Conservation (phyloP, 345 rosid genomes). For the Eucalyptus polybractea region DNA sequence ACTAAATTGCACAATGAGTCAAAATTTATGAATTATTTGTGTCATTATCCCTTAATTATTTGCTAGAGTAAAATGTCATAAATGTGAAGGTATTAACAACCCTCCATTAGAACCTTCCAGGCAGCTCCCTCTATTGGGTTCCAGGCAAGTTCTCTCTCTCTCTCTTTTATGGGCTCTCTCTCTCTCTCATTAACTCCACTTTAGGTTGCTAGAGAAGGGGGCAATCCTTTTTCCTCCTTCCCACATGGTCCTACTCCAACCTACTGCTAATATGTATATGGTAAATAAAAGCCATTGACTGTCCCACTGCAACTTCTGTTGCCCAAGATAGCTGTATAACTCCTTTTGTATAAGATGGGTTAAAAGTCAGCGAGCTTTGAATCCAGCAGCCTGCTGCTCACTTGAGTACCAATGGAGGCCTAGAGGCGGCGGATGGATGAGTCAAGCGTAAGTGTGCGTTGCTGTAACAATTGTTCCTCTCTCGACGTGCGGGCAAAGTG, state of each 20-base stretch:
- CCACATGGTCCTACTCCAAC: neutral
- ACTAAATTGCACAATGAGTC: neutral
- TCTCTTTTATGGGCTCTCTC: no score
- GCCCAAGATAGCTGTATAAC: neutral
- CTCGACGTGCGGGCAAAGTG: no score
- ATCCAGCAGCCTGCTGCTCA: slow-evolving; percentile 3
- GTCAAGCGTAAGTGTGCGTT: slow-evolving; percentile 15
- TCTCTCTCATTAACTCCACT: neutral
- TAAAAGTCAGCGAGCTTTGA: slow-evolving; percentile 26
- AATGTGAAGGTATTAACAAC: neutral
- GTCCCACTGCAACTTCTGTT: neutral
- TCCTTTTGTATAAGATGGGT: neutral
- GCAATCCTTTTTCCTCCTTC: neutral
- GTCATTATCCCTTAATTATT: neutral
- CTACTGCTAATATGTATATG: neutral
- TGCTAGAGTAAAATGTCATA: neutral
- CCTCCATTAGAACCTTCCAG: neutral
- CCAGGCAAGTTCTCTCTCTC: neutral
- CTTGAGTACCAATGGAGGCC: slow-evolving; percentile 8
- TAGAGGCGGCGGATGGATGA: slow-evolving; percentile 53
- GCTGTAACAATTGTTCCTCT: no score
- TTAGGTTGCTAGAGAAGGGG: neutral
- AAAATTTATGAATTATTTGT: neutral
- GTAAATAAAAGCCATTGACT: neutral
- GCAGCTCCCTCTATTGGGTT: neutral